Conservation (phyloP, 495 filamentous ascomycete genomes). For the Hyaloscypha bicolor region DNA sequence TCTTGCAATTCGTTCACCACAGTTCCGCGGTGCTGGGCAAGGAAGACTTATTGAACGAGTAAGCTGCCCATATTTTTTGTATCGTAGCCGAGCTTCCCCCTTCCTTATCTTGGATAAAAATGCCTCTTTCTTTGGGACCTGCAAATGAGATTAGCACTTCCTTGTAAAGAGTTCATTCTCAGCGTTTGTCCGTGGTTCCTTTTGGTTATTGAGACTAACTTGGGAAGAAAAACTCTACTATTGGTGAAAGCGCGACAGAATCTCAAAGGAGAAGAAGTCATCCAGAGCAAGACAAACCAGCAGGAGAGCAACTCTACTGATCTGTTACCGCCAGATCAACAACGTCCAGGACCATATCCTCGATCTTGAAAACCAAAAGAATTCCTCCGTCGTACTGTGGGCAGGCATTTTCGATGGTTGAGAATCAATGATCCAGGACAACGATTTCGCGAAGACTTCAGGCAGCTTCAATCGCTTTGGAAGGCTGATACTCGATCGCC, state of each 20-base stretch:
- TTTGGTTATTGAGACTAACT: not conserved
- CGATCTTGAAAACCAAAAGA: not conserved
- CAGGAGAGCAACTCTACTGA: not conserved
- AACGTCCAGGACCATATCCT: not conserved
- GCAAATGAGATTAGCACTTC: not conserved
- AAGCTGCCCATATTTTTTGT: not conserved
- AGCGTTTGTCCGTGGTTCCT: not conserved
- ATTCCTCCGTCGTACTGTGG: not conserved
- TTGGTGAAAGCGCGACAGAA: too few species aligned
- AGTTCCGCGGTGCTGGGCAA: not conserved
- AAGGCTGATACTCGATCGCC: conserved; percentile 26
- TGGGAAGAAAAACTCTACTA: not conserved
- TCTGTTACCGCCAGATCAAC: not conserved
- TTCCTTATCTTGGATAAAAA: not conserved
- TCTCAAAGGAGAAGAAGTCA: too few species aligned
- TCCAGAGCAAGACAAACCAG: not conserved
- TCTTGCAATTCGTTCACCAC: not conserved
- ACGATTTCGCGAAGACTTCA: not conserved
- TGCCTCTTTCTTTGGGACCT: not conserved
- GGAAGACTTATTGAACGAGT: not conserved
- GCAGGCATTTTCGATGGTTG: not conserved
- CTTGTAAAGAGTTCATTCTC: not conserved
- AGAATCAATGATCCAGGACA: not conserved
- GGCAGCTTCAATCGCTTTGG: not conserved
- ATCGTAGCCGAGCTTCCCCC: not conserved